Evolutionary conservation across 1,284 basidiomycete species (phyloP).

Genomic region (Papiliotrema laurentii): DNA sequence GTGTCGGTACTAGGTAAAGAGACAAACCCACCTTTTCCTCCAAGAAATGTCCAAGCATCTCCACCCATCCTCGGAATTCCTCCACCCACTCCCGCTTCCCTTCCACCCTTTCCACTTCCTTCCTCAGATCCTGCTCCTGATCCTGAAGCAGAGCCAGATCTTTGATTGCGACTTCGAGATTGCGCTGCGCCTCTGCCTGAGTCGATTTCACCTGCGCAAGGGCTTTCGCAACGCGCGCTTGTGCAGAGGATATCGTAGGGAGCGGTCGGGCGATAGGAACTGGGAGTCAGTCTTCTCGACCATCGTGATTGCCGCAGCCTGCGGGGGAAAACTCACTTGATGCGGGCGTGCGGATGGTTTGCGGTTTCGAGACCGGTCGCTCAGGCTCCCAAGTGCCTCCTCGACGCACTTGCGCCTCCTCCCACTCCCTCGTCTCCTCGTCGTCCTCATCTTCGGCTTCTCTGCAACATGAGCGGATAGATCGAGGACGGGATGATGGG

Average conservation of each 20-base stretch:
- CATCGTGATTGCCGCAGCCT: not conserved
- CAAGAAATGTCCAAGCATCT: slow-evolving; percentile 78
- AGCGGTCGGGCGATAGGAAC: slow-evolving; percentile 50
- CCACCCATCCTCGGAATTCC: slow-evolving; percentile 79
- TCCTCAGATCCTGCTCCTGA: slow-evolving; percentile 72
- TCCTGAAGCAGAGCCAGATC: slow-evolving; percentile 68
- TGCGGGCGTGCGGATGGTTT: slow-evolving; percentile 63
- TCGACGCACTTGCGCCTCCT: slow-evolving; percentile 74
- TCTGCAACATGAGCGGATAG: slow-evolving; percentile 50
- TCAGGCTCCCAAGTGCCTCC: slow-evolving; percentile 52
- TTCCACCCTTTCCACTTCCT: slow-evolving; percentile 73
- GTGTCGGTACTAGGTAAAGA: slow-evolving; percentile 48
- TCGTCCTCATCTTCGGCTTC: slow-evolving; percentile 68
- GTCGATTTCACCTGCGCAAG: slow-evolving; percentile 54
- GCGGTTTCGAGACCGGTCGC: slow-evolving; percentile 13
- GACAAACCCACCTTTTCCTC: slow-evolving; percentile 72
- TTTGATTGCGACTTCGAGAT: slow-evolving; percentile 47
- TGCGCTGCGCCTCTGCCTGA: slow-evolving; percentile 39
- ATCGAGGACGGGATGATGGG: too few relatives aligned
- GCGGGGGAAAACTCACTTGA: slow-evolving; percentile 58
- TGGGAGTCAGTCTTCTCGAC: not conserved
- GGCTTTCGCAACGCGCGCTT: slow-evolving; percentile 61
- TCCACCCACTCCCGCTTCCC: slow-evolving; percentile 81
- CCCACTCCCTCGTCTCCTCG: slow-evolving; percentile 85
- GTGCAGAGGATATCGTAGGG: slow-evolving; percentile 64